A percentile compares a stretch with the other conserved stretches of the same genome.
These are phyloP conservation scores for Papiliotrema fonsecae DNA, from an alignment of 1,284 basidiomycete genomes.

Conservation along the genomic window DNA sequence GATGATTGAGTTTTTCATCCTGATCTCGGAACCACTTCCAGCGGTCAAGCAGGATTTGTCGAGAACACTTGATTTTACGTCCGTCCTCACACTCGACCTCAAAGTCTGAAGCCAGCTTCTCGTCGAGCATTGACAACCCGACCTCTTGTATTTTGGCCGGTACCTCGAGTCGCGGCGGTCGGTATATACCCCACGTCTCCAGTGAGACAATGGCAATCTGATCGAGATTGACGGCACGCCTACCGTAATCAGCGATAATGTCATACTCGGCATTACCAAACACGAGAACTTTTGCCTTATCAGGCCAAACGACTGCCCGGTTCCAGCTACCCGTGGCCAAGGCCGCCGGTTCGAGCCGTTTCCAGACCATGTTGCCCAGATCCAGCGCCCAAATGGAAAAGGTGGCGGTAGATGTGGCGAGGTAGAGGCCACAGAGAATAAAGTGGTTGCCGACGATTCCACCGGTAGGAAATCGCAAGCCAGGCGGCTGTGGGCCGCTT, in stretches of 20 bases:
- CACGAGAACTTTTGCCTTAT: constrained; percentile 72
- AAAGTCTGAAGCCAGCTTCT: constrained; percentile 73
- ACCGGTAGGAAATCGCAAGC: constrained; percentile 87
- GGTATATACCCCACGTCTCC: constrained; percentile 89
- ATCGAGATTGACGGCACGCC: constrained; percentile 81
- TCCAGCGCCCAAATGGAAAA: constrained; percentile 89
- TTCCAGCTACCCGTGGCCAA: constrained; percentile 81
- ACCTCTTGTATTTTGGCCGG: constrained; percentile 60
- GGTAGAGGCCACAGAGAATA: constrained; percentile 82
- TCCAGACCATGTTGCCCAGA: constrained; percentile 72
- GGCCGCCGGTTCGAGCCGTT: constrained; percentile 73
- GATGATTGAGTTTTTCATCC: constrained; percentile 42
- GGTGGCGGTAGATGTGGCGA: constrained; percentile 66
- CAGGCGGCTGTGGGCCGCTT: constrained; percentile 71
- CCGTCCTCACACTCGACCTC: constrained; percentile 88
- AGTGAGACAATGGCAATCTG: constrained; percentile 85
- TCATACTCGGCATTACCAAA: constrained; percentile 83
- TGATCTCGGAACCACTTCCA: constrained; percentile 92
- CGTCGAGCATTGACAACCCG: constrained; percentile 71
- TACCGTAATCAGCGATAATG: constrained; percentile 85
- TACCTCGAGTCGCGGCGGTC: constrained; percentile 67
- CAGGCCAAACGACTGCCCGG: constrained; percentile 73
- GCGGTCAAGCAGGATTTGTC: constrained; percentile 72
- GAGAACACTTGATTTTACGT: constrained; percentile 71
- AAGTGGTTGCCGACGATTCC: constrained; percentile 81